Base-by-base conservation (phyloP, 148 eudicot species). In the Vaccinium darrowii region DNA sequence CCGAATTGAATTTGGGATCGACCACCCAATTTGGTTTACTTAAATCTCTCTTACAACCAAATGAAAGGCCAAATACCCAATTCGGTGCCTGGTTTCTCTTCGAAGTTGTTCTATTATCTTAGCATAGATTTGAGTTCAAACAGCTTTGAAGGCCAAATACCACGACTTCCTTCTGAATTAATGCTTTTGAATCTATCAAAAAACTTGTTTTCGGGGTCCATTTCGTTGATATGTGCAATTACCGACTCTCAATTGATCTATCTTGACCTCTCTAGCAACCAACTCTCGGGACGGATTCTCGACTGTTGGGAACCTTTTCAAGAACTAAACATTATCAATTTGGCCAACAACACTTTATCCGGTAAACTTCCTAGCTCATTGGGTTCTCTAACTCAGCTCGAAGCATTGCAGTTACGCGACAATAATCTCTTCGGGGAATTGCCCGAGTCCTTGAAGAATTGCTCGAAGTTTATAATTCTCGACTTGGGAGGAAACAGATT, bases 1-100 rank as follows among this genome's bases (percentile, higher is more conserved):
- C 85, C 81, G 0, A 39, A 23, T 52, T 84, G 85, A 80, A 56
- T 83, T n/a, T 83, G 80, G 80, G 63, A 83, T 15, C 21, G 14
- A 73, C 16, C 78, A 3, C 67, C 83, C 30, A 53, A 23, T 11
- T 2, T 73, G 65, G 16, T 7, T 80, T n/a, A n/a, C n/a, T n/a
- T n/a, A 53, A 80, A 88, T 80, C 78, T 85, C 39, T 88, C 90
- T 18, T 7, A 83, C 39, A 86, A 85, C 79, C 78, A 58, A 1
- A 74, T 84, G 10, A 54, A 2, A 16, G 88, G 86, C 15, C n/a
- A n/a, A n/a, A n/a, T n/a, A n/a, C n/a, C n/a, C n/a, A n/a, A n/a
- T n/a, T 7, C 50, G n/a, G 62, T 80, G 50, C 84, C 84, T 15
- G 39, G 71, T 50, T 81, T 80, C 1, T 51, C 85, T 8, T 62